Conservation (phyloP, 2,329 filamentous ascomycete species). For the Phaeosphaeriaceae sp. region DNA sequence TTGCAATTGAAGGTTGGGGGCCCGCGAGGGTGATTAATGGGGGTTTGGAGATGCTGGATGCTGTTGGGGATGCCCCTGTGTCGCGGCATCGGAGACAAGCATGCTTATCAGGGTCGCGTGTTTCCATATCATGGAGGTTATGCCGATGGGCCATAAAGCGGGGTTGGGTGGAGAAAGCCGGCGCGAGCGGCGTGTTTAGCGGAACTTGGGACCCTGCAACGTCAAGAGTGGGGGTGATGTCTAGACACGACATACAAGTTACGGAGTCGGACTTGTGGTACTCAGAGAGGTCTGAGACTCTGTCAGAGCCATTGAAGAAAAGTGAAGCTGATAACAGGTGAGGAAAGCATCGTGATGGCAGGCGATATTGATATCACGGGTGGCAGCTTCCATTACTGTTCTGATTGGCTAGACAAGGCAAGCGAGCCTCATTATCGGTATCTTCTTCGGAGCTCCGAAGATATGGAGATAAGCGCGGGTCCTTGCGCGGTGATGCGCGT, state of each 20-base stretch:
- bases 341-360: too few relatives aligned
- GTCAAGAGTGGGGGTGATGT: conserved; percentile 25
- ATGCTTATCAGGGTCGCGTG: conserved; percentile 20
- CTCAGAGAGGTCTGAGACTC: too few relatives aligned
- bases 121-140: conserved; percentile 20
- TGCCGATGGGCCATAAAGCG: conserved; percentile 19
- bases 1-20: conserved; percentile 40
- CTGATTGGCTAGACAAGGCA: too few relatives aligned
- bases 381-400: too few relatives aligned
- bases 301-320: too few relatives aligned
- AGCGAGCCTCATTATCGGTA: neutral
- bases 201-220: conserved; percentile 2
- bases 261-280: too few relatives aligned
- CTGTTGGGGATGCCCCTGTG: conserved; percentile 4
- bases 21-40: conserved; percentile 31
- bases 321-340: too few relatives aligned
- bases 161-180: conserved; percentile 15
- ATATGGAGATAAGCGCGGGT: neutral
- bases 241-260: too few relatives aligned
- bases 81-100: conserved; percentile 12
- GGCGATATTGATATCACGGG: too few relatives aligned
- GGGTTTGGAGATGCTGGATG: conserved; percentile 14
- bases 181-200: conserved; percentile 11
- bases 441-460: neutral
- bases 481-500: neutral